Base-by-base conservation (phyloP, 2,329 filamentous ascomycete genomes). In the Leptographium procerum region DNA sequence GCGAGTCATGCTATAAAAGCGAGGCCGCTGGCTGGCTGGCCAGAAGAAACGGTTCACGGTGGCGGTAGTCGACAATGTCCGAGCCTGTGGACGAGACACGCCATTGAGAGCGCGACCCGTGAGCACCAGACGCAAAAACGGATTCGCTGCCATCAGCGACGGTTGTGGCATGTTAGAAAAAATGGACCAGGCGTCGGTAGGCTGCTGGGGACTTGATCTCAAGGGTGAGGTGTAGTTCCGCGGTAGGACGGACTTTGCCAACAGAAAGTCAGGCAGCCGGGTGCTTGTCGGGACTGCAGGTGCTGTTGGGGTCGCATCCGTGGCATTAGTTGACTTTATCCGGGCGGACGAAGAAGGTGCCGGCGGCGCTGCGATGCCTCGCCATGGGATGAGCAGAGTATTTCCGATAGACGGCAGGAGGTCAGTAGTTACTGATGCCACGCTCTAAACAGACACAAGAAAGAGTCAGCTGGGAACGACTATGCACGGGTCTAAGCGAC, bases 391-490 rank as follows among this genome's bases (percentile, higher is more conserved):
- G 58, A 69, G 65, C 19, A 76, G 61, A 14, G 71, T 71, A 60
- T 69, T 75, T 56, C 70, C 68, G 61, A 78, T 69, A 51, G 75
- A 77, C 57, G 76, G 75, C 73, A 74, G 75, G 57, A 77, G 63
- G 43, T 76, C 75, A 55, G 74, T 67, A 9, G 72, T 72, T 60
- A 70, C 72, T 54, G 72, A 72, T 61, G 72, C 73, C 65, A 77
- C 69, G 63, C 69, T 61, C 60, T 62, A 26, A 19, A 29, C 4
- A 50, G n/a, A 4, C 26, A 24, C 2, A 36, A 45, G 34, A 51
- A 31, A 5, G 16, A 6, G 24, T 13, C 24, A 34, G 9, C 22
- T 13, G 28, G 8, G 7, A 51, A 22, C 28, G 10, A 14, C 31
- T 24, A 14, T 22, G 33, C 4, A 36, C 3, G 28, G 10, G 24